Evolutionary conservation across 2,329 filamentous ascomycete genomes (phyloP).

Genomic region (Eutypella sp.): DNA sequence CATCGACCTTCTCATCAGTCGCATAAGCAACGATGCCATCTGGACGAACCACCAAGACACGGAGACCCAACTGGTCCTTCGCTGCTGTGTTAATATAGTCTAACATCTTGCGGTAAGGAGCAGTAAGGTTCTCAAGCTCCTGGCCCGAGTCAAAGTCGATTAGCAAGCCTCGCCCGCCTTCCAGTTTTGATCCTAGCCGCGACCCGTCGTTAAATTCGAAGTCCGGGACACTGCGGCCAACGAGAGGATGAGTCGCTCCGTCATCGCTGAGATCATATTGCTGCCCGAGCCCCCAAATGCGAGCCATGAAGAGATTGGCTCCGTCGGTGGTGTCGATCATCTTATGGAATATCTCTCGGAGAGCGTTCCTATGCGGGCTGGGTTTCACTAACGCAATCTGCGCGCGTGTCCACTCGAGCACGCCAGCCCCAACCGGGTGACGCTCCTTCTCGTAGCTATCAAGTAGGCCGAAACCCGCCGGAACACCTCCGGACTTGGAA

Average conservation of each 20-base stretch:
- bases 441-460: constrained; percentile 45
- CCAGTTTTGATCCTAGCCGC: constrained; percentile 27
- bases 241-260: constrained; percentile 19
- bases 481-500: background rate
- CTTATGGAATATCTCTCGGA: constrained; percentile 20
- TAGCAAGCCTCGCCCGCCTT: constrained; percentile 22
- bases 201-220: constrained; percentile 24
- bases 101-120: constrained; percentile 9
- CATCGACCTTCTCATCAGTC: background rate
- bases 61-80: constrained; percentile 19
- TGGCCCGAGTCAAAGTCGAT: constrained; percentile 19
- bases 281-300: constrained; percentile 30
- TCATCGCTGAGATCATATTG: constrained; percentile 24
- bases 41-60: constrained; percentile 24
- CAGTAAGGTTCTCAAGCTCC: constrained; percentile 7
- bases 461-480: constrained; percentile 26
- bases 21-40: constrained; percentile 30
- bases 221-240: constrained; percentile 32
- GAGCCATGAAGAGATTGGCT: constrained; percentile 24
- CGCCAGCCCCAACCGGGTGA: constrained; percentile 33
- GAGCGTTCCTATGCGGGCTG: constrained; percentile 19
- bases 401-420: constrained; percentile 34
- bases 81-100: constrained; percentile 15
- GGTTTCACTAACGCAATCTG: constrained; percentile 29
- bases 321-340: constrained; percentile 26